Evolutionary conservation across 2,329 filamentous ascomycete species (phyloP).

Genomic region (Verticillium nonalfalfae): DNA sequence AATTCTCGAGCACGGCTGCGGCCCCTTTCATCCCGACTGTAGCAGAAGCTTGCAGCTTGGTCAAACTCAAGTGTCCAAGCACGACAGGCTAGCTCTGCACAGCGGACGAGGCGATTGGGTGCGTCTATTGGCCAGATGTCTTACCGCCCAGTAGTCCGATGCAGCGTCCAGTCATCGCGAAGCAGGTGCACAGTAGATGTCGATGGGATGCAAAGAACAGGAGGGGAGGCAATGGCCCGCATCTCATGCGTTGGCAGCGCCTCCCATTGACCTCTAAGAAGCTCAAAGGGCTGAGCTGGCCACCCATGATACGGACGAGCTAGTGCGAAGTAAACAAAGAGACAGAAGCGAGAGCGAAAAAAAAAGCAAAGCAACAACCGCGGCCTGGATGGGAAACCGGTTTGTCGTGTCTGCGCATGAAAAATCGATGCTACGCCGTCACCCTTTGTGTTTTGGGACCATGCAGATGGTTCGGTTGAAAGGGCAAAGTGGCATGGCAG

Average conservation of each 20-base stretch:
- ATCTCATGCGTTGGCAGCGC: neutral
- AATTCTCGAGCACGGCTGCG: neutral
- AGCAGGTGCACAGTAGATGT: neutral
- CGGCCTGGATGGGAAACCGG: neutral
- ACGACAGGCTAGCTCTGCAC: neutral
- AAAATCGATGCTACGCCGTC: neutral
- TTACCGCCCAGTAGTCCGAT: neutral
- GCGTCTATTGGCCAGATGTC: neutral
- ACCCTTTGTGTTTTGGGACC: neutral
- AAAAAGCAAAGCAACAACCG: neutral
- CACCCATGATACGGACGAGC: neutral
- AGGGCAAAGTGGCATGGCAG: neutral
- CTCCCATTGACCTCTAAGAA: neutral
- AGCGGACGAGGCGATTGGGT: neutral
- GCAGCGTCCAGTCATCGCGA: neutral
- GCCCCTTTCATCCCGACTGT: neutral
- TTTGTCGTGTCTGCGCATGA: neutral
- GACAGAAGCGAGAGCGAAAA: neutral
- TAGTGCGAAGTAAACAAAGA: too few relatives aligned
- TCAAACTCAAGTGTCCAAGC: neutral
- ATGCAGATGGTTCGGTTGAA: neutral
- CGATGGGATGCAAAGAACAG: neutral
- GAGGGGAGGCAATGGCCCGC: neutral
- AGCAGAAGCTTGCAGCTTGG: neutral
- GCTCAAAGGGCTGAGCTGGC: neutral